Evolutionary conservation across 78 protist species (phyloP), one percentile per base, ranked within the genome.

Genomic region (Dictyostelium brefeldianum): DNA sequence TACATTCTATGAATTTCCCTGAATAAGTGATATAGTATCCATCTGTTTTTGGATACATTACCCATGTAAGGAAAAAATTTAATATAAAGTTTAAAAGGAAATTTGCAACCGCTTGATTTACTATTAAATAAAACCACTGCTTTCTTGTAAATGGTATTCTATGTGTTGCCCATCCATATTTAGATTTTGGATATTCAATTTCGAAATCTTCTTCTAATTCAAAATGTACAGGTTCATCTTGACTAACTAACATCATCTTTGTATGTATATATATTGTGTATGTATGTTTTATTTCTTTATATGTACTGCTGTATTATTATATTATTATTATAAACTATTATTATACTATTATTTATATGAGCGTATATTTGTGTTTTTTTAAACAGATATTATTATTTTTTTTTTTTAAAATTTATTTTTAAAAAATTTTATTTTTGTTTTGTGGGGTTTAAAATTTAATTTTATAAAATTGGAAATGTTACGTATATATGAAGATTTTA

Each of bases 151-250:
- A 47, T 15, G 91, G 91, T 74, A 74, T 59, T 74, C 82, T 71
- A 54, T 84, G 59, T 9, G 46, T 56, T 46, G 91, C 90, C 90
- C 90, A 82, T 36, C 90, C 90, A 82, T 82, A 82, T 36, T 82
- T 82, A 5, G 90, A 82, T 82, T 69, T 82, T 36, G 41, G 50
- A 70, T 82, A 82, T n/a, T 80, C 89, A 14, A 53, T 11, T 62
- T 82, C 90, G n/a, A 80, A 80, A 62, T 80, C 85, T 25, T 80
- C 77, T 43, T 80, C 89, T 47, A 62, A 67, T 65, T 80, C 85
- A 41, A 78, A 78, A 54, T 78, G 83, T 25, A 78, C 83, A 9
- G 54, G 27, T 53, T 78, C 83, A 18, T 78, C 83, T 78, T 78
- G 64, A n/a, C 22, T 31, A 20, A 74, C 53, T 75, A 75, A 48